phyloP scores from a whole-genome alignment of 352 stramenopile genomes.

The Phytophthora parvispora region DNA sequence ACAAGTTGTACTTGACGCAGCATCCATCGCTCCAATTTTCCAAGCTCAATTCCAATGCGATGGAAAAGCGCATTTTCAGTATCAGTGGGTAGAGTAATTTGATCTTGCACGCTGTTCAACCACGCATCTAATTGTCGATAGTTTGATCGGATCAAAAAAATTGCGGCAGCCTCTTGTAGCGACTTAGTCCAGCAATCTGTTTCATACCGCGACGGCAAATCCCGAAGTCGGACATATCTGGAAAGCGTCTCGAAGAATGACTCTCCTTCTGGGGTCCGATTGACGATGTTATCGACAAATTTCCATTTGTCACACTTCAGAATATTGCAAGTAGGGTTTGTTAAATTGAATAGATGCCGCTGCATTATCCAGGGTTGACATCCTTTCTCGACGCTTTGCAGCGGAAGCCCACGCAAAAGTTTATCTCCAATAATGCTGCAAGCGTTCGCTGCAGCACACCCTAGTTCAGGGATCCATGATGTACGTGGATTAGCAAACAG shows the following conservation, averaged over 20 bases:
- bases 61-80: constrained; percentile 27
- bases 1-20: constrained; percentile 68
- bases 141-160: constrained; percentile 29
- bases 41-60: constrained; percentile 44
- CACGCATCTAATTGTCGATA: constrained; percentile 13
- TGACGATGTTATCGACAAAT: constrained; percentile 29
- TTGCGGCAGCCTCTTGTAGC: constrained; percentile 31
- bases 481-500: constrained; percentile 23
- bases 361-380: constrained; percentile 39
- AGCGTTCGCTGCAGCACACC: constrained; percentile 43
- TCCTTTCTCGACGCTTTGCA: constrained; percentile 40
- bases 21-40: constrained; percentile 73
- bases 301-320: constrained; percentile 26
- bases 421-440: constrained; percentile 48
- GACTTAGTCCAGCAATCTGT: constrained; percentile 31
- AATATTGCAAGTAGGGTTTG: constrained; percentile 16
- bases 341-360: constrained; percentile 36
- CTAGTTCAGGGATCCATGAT: constrained; percentile 45
- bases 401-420: constrained; percentile 42
- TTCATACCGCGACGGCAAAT: constrained; percentile 16
- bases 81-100: constrained; percentile 1
- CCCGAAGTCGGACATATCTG: constrained; percentile 30
- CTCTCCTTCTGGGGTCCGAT: constrained; percentile 20
- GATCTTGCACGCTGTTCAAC: constrained; percentile 9
- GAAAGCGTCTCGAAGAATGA: constrained; percentile 31